Evolutionary conservation across 768 basidiomycete species (phyloP).

Genomic region (Chalciporus piperatus): DNA sequence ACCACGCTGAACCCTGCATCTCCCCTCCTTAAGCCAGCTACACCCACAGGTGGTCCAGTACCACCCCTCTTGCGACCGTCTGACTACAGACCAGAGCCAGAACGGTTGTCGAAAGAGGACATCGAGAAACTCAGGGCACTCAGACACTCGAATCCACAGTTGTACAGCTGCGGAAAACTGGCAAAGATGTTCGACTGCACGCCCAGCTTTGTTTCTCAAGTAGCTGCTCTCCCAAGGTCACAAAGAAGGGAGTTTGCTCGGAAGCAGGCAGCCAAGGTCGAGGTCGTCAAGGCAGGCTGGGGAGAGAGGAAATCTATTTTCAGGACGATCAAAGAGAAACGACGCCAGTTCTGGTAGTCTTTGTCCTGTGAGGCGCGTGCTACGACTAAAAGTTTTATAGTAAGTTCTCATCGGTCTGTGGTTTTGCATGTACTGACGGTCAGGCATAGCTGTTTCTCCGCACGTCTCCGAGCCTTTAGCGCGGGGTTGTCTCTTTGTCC

Average conservation of each 20-base stretch:
- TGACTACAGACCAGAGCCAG: slow-evolving; percentile 29
- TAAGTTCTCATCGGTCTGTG: background rate
- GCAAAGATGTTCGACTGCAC: slow-evolving; percentile 78
- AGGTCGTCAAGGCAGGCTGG: slow-evolving; percentile 54
- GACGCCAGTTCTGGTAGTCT: slow-evolving; percentile 69
- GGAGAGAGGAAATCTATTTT: slow-evolving; percentile 64
- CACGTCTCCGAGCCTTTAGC: background rate
- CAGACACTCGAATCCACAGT: slow-evolving; percentile 52
- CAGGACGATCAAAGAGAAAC: slow-evolving; percentile 62
- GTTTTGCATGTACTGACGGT: slow-evolving; percentile 1
- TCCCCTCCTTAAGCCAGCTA: slow-evolving; percentile 54
- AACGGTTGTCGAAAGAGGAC: slow-evolving; percentile 49
- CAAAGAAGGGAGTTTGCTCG: slow-evolving; percentile 42
- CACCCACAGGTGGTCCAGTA: slow-evolving; percentile 30
- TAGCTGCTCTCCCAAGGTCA: slow-evolving; percentile 59
- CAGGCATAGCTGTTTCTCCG: background rate
- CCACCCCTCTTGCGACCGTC: slow-evolving; percentile 51
- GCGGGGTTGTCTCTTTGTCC: background rate
- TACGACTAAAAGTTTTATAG: background rate
- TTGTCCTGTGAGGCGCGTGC: background rate
- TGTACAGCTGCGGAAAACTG: slow-evolving; percentile 62
- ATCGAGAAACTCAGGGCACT: slow-evolving; percentile 58
- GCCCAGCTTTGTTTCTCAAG: slow-evolving; percentile 57
- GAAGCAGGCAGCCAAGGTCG: slow-evolving; percentile 47
- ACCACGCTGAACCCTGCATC: slow-evolving; percentile 68